Percentiles rank a stretch among this genome's conserved stretches.
phyloP scores from a whole-genome alignment of 441 rosid genomes.

The Erodium chrysanthum region DNA sequence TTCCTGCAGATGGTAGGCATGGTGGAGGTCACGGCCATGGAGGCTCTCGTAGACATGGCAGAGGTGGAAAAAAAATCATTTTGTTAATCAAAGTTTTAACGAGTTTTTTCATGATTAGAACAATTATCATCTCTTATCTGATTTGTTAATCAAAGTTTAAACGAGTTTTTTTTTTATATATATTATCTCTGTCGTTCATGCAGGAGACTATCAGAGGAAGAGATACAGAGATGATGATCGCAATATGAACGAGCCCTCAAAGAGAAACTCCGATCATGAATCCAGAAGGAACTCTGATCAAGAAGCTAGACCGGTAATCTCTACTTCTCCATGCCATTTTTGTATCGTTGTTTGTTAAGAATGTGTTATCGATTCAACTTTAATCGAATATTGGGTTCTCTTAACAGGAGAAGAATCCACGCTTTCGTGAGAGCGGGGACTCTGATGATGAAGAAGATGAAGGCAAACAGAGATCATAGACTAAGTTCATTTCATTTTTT shows the following conservation, averaged over 20 bases:
- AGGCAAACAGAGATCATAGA: conserved; percentile 25
- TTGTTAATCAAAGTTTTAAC: background rate
- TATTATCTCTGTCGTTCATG: conserved; percentile 10
- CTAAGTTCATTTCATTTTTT: background rate
- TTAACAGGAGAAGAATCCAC: conserved; percentile 91
- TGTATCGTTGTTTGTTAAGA: no score
- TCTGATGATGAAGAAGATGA: conserved; percentile 89
- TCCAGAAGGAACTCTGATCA: conserved; percentile 63
- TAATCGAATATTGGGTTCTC: conserved; percentile 9
- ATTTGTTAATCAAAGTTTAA: no score
- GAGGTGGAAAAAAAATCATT: conserved; percentile 35
- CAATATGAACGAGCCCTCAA: conserved; percentile 46
- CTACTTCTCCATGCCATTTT: background rate
- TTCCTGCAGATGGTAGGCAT: conserved; percentile 62
- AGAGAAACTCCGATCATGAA: conserved; percentile 61
- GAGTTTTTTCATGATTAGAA: conserved; percentile 1
- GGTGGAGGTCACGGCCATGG: conserved; percentile 60
- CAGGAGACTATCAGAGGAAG: conserved; percentile 63
- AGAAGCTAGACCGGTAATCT: conserved; percentile 69
- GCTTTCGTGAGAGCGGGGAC: conserved; percentile 89
- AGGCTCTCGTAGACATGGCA: conserved; percentile 37
- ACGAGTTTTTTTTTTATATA: background rate
- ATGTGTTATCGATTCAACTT: background rate
- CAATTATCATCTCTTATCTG: conserved; percentile 4
- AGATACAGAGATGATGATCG: conserved; percentile 78